Percentiles rank a stretch among this genome's conserved stretches.
phyloP scores from a whole-genome alignment of 306 rosid species.

The Trifolium fragiferum region DNA sequence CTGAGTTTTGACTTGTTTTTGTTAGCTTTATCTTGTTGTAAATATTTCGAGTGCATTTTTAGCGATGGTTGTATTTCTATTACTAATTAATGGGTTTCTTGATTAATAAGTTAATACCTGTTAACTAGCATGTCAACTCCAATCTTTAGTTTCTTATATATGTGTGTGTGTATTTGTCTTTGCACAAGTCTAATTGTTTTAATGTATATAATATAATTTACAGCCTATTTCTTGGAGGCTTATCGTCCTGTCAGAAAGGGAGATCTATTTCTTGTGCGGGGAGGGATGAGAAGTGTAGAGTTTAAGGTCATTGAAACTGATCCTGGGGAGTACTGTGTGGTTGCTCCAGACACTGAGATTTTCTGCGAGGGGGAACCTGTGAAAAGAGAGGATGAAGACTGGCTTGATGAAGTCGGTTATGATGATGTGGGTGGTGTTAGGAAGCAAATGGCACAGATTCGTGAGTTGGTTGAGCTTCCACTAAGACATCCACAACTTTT shows the following conservation, averaged over 20 bases:
- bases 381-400: slow-evolving; percentile 70
- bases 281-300: slow-evolving; percentile 78
- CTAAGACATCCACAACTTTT: slow-evolving; percentile 73
- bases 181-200: slow-evolving; percentile 24
- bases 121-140: not conserved
- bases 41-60: slow-evolving; percentile 6
- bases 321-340: slow-evolving; percentile 68
- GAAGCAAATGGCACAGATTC: slow-evolving; percentile 78
- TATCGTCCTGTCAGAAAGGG: slow-evolving; percentile 75
- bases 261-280: slow-evolving; percentile 69
- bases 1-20: slow-evolving; percentile 15
- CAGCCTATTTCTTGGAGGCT: slow-evolving; percentile 75
- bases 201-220: slow-evolving; percentile 21
- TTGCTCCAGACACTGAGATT: slow-evolving; percentile 71
- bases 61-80: not conserved
- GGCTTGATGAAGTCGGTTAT: slow-evolving; percentile 69
- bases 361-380: slow-evolving; percentile 71
- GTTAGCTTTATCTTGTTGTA: not conserved
- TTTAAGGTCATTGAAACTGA: slow-evolving; percentile 75
- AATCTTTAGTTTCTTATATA: slow-evolving; percentile 14
- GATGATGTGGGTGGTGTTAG: slow-evolving; percentile 78
- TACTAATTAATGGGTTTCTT: slow-evolving; percentile 1
- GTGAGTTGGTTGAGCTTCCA: slow-evolving; percentile 72
- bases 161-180: slow-evolving; percentile 35
- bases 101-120: too few species aligned